Conservation (phyloP, 768 basidiomycete species). For the Boletus vermiculosoides region DNA sequence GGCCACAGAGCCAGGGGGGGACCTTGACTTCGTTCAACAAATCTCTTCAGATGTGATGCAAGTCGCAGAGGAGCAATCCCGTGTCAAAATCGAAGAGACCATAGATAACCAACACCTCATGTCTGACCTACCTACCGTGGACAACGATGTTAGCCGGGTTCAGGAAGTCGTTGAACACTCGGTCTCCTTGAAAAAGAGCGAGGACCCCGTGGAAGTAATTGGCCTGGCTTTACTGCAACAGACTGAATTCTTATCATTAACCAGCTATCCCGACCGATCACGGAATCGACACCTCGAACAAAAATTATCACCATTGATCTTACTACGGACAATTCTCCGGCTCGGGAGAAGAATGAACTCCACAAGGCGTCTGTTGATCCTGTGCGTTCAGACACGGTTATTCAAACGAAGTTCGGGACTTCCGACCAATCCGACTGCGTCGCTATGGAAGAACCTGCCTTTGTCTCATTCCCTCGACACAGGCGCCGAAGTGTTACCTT, state of each 20-base stretch:
- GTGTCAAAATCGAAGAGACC: constrained; percentile 1
- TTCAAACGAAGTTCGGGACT: not conserved
- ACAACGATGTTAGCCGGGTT: not conserved
- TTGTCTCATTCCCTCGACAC: constrained; percentile 3
- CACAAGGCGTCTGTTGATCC: not conserved
- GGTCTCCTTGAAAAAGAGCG: constrained; percentile 1
- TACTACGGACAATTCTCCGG: constrained; percentile 35
- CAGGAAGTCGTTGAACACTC: constrained; percentile 2
- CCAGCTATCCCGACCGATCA: constrained; percentile 9
- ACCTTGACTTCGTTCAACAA: constrained; percentile 16
- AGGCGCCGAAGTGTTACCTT: constrained; percentile 29
- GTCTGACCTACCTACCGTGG: not conserved
- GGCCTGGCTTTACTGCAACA: not conserved
- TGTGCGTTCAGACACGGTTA: not conserved
- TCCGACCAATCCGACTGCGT: not conserved
- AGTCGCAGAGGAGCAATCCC: not conserved
- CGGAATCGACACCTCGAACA: constrained; percentile 17
- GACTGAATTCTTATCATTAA: constrained; percentile 2
- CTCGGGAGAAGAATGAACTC: not conserved
- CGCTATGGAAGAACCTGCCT: not conserved
- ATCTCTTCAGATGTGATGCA: not conserved
- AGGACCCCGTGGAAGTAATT: constrained; percentile 12
- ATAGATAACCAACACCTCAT: not conserved
- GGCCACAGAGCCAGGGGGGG: constrained; percentile 34
- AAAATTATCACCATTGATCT: constrained; percentile 44